phyloP scores from a whole-genome alignment of 768 basidiomycete genomes.

The Omphalotus guepiniiformis region DNA sequence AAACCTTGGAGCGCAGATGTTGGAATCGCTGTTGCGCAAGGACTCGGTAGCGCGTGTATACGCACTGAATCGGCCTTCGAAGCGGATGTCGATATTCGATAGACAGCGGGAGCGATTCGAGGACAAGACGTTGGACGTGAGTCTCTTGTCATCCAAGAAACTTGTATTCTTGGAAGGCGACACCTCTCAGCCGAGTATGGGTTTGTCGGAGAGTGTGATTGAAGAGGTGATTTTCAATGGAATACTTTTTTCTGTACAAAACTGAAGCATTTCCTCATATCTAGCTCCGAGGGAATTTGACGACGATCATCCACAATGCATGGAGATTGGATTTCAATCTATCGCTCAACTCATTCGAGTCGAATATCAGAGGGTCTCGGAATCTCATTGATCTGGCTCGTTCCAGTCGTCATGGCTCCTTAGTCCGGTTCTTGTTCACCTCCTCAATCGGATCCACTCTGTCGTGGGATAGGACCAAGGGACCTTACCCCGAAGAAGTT shows the following conservation, averaged over 20 bases:
- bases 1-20: constrained; percentile 33
- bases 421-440: constrained; percentile 25
- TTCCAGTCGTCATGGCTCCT: constrained; percentile 7
- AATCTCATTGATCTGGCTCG: constrained; percentile 31
- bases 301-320: constrained; percentile 27
- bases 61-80: constrained; percentile 12
- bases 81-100: constrained; percentile 4
- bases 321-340: constrained; percentile 44
- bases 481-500: constrained; percentile 24
- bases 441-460: constrained; percentile 24
- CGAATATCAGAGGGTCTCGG: constrained; percentile 33
- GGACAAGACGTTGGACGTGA: not conserved
- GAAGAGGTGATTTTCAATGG: constrained; percentile 16
- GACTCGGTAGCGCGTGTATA: constrained; percentile 13
- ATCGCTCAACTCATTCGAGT: constrained; percentile 35
- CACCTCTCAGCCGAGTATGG: constrained; percentile 26
- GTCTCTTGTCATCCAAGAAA: not conserved
- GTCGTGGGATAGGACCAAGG: constrained; percentile 19
- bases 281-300: constrained; percentile 16
- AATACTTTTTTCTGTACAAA: constrained; percentile 1
- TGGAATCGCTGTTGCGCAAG: constrained; percentile 23
- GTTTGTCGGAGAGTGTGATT: constrained; percentile 11
- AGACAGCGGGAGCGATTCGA: constrained; percentile 21
- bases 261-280: not conserved
- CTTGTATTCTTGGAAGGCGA: constrained; percentile 8